A percentile compares a stretch with the other conserved stretches of the same genome.
Conservation (phyloP, 1,284 basidiomycete species). For the Thelephora terrestris region DNA sequence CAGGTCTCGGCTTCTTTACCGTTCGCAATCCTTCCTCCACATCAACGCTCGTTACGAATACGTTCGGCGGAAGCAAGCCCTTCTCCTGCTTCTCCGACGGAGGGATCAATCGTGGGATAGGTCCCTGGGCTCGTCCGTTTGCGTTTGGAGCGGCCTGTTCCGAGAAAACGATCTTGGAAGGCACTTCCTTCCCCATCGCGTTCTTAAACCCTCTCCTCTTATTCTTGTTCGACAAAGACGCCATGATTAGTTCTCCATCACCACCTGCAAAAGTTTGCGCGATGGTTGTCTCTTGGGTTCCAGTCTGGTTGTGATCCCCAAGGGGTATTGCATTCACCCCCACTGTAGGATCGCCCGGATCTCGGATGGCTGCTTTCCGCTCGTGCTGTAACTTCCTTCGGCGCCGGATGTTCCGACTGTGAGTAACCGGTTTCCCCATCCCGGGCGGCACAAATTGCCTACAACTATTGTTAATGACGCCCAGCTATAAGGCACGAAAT, state of each 20-base stretch:
- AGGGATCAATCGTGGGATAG: constrained; percentile 38
- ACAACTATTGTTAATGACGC: constrained; percentile 5
- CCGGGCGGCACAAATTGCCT: constrained; percentile 43
- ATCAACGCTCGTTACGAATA: constrained; percentile 61
- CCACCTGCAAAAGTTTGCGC: neutral
- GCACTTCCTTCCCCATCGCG: constrained; percentile 34
- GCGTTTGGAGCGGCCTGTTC: constrained; percentile 12
- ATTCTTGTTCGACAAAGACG: constrained; percentile 61
- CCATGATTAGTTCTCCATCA: constrained; percentile 25
- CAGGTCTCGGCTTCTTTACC: constrained; percentile 19
- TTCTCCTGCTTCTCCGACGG: constrained; percentile 49
- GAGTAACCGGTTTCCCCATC: constrained; percentile 55
- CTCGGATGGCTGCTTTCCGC: constrained; percentile 11
- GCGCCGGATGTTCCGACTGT: constrained; percentile 55
- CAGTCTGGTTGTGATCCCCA: constrained; percentile 6
- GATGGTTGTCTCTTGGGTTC: neutral
- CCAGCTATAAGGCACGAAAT: neutral
- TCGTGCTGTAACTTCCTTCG: constrained; percentile 36
- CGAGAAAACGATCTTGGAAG: constrained; percentile 50
- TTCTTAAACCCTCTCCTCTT: constrained; percentile 59
- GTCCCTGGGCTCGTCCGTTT: constrained; percentile 6
- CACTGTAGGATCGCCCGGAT: constrained; percentile 9
- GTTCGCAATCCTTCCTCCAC: constrained; percentile 39
- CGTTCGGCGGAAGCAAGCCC: constrained; percentile 42
- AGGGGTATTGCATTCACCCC: constrained; percentile 29